phyloP scores from a whole-genome alignment of 306 rosid species.

The Albizia julibrissin region DNA sequence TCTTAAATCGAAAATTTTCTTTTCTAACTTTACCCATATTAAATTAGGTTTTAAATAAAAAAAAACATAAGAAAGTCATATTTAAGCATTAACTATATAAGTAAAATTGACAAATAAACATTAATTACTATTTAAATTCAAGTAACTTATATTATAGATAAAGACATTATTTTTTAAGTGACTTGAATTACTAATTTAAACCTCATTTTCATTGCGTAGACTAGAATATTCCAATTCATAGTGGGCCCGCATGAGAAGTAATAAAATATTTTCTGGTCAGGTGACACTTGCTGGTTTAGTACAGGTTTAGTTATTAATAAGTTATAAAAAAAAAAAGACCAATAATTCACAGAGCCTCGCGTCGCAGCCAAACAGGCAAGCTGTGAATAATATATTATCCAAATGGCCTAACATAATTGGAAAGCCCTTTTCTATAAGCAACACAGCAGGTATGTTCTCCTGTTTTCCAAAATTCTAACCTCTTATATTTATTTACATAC shows the following conservation, averaged over 20 bases:
- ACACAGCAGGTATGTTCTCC: not conserved
- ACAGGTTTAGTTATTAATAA: not conserved
- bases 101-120: too few relatives aligned
- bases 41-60: too few relatives aligned
- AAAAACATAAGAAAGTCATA: too few relatives aligned
- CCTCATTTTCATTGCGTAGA: not conserved
- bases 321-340: too few relatives aligned
- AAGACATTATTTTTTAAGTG: too few relatives aligned
- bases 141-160: too few relatives aligned
- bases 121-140: too few relatives aligned
- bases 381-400: not conserved
- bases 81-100: too few relatives aligned
- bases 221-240: not conserved
- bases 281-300: not conserved
- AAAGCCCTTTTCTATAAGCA: not conserved
- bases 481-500: not conserved
- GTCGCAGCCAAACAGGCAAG: constrained; percentile 9
- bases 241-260: not conserved
- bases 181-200: not conserved
- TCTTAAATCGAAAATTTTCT: too few relatives aligned
- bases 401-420: constrained; percentile 18
- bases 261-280: not conserved
- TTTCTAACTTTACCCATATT: too few relatives aligned
- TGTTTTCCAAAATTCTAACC: not conserved
- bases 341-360: constrained; percentile 1